Evolutionary conservation across 192 early-diverging fungal species (phyloP), one percentile per base, ranked within the genome.

Genomic region (Ambispora gerdemannii): DNA sequence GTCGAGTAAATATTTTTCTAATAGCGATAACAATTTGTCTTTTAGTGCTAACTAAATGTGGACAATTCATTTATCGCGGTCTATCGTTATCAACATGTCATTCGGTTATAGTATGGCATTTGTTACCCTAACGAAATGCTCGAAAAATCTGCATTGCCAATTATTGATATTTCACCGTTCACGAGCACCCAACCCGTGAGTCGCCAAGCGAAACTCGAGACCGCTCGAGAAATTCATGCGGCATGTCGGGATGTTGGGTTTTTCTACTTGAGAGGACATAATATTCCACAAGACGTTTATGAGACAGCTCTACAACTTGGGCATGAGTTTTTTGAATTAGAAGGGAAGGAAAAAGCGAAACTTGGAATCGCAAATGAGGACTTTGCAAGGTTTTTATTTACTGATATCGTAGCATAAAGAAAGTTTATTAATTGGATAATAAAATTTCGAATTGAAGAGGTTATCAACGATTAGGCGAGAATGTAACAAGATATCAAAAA

Each of bases 391-490:
- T 72, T 43, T 43, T 43, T 6, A 43, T 6, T 43, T 22, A 53
- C 31, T 10, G 25, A 50, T 55, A 32, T 15, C 49, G 30, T 33
- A 19, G 19, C n/a, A 27, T 20, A 30, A 7, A n/a, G n/a, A 22
- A 72, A 55, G 28, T 49, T 3, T 49, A 2, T 50, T 24, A 31
- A 50, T 62, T 50, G 49, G 7, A 31, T 50, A 8, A 22, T n/a
- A n/a, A n/a, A n/a, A n/a, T n/a, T n/a, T n/a, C n/a, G n/a, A n/a
- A n/a, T n/a, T 72, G 32, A 43, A 81, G 81, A 63, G 81, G 81
- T 1, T 82, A 82, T 74, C 81, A 82, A 67, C 63, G 77, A 56
- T 64, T 82, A 30, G 81, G 81, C 2, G 77, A 84, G 62, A 82
- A 82, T 51, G 80, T 82, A 47, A 82, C 81, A n/a, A 70, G 61